Base-by-base conservation (phyloP, 148 eudicot species). In the Mesembryanthemum crystallinum region DNA sequence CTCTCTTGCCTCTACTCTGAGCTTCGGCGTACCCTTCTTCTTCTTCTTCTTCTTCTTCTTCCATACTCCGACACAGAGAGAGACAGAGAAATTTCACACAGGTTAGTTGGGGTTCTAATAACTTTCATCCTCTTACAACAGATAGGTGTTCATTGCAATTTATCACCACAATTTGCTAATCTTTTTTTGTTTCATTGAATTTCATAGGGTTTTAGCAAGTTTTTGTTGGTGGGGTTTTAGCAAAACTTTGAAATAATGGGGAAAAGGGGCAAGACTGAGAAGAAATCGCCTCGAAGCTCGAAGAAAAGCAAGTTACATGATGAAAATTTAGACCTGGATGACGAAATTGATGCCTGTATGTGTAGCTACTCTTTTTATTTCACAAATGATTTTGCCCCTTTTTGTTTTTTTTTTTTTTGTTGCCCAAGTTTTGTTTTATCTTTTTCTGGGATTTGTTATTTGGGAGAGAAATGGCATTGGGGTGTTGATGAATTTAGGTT, bases 271-370 rank as follows among this genome's bases (percentile, higher is more conserved):
- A 86, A 87, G 78, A 85, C 63, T 63, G 82, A 82, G 85, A 85
- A 71, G 77, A 81, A 85, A 60, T 85, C 69, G 29, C 85, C 66
- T 67, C 79, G 63, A 72, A 79, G 67, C 64, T 80, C 85, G 3
- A 85, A 80, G 83, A 92, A 81, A 68, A 47, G 63, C 69, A 87
- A 77, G 74, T 29, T 37, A 61, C 30, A 80, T 7, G 62, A 69
- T 28, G 73, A 69, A 47, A 72, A 76, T 74, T 82, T 65, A 13
- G 83, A 64, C 13, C 45, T 82, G 87, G 83, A 93, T 57, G 99
- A 95, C n/a, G 94, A 95, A 72, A 88, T 95, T 82, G 99, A 95
- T 77, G 89, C 88, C 52, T 95, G 97, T 92, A 87, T 81, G 39
- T 51, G 35, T 35, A 12, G 24, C 54, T 23, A 39, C 11, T 29